These are phyloP conservation scores for Populus ilicifolia DNA, from an alignment of 345 rosid genomes.

Conservation along the genomic window DNA sequence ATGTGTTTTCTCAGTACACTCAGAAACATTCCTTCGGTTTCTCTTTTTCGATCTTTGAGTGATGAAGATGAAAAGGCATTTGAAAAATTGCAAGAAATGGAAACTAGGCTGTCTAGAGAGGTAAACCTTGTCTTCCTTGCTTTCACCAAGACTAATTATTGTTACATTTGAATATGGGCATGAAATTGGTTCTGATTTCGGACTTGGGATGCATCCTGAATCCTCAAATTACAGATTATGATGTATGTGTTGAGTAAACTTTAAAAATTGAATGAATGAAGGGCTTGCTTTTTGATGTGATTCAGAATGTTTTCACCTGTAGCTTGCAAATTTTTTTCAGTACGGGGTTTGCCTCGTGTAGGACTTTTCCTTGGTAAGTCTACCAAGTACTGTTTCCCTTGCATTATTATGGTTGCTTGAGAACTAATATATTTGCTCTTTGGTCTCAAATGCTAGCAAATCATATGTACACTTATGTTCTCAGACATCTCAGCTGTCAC, in stretches of 20 bases:
- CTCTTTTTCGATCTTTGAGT: slow-evolving; percentile 69
- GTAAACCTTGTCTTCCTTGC: slow-evolving; percentile 24
- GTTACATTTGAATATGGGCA: background rate
- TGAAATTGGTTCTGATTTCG: background rate
- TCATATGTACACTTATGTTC: background rate
- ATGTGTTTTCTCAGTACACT: slow-evolving; percentile 76
- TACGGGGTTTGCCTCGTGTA: background rate
- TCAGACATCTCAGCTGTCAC: background rate
- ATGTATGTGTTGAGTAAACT: background rate
- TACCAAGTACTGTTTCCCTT: background rate
- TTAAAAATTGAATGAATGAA: background rate
- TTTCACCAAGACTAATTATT: background rate
- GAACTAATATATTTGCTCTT: background rate
- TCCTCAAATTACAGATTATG: background rate
- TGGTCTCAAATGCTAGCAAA: background rate
- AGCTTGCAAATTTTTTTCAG: background rate
- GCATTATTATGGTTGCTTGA: background rate
- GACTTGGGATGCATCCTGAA: background rate
- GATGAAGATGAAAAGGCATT: slow-evolving; percentile 75
- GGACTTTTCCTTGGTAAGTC: background rate
- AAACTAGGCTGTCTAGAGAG: slow-evolving; percentile 67
- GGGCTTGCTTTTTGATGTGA: background rate
- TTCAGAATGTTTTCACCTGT: background rate
- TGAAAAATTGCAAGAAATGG: slow-evolving; percentile 66
- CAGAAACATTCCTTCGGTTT: slow-evolving; percentile 89